Conservation (phyloP, 2,329 filamentous ascomycete genomes). For the Phyllosticta paracitricarpa region DNA sequence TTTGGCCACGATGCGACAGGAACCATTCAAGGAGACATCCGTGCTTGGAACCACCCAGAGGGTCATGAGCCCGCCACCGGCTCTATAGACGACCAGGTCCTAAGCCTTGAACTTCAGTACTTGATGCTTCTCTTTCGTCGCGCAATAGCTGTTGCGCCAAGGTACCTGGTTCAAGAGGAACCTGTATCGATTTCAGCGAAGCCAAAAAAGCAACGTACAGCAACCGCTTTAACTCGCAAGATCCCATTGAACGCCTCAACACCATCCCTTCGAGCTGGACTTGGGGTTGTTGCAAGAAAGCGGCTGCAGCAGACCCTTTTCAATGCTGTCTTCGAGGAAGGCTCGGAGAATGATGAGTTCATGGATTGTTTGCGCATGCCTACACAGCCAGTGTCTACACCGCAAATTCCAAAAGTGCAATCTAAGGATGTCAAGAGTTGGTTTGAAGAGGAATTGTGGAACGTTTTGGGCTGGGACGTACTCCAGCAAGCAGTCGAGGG, state of each 20-base stretch:
- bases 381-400: conserved; percentile 15
- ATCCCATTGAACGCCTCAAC: conserved; percentile 17
- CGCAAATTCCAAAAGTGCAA: conserved; percentile 26
- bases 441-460: conserved; percentile 49
- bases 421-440: conserved; percentile 38
- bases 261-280: conserved; percentile 19
- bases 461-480: conserved; percentile 48
- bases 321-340: conserved; percentile 32
- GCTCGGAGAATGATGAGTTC: conserved; percentile 28
- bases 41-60: conserved; percentile 9
- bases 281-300: conserved; percentile 30
- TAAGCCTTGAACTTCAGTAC: conserved; percentile 31
- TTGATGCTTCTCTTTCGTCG: conserved; percentile 32
- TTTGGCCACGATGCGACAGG: conserved; percentile 26
- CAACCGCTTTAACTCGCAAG: conserved; percentile 16
- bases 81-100: conserved; percentile 1
- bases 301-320: conserved; percentile 36
- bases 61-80: conserved; percentile 3
- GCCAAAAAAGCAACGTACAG: neutral
- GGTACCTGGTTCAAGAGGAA: neutral
- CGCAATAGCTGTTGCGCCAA: conserved; percentile 29
- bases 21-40: conserved; percentile 21
- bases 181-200: conserved; percentile 7
- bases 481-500: neutral
- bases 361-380: conserved; percentile 34